These are phyloP conservation scores for Trametes cubensis DNA, from an alignment of 768 basidiomycete genomes.

Conservation along the genomic window DNA sequence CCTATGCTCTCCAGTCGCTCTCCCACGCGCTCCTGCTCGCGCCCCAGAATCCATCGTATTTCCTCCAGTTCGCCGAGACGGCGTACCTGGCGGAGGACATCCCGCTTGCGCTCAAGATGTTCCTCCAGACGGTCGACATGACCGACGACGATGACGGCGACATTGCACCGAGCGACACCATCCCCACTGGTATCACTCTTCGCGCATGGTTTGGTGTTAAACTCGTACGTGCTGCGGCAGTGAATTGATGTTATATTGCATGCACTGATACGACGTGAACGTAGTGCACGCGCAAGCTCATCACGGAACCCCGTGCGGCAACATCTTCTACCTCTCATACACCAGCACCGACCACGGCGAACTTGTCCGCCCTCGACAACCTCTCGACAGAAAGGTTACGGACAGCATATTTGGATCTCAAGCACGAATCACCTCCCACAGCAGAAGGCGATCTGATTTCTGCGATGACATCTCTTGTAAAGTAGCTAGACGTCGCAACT, in stretches of 20 bases:
- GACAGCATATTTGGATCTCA: slow-evolving; percentile 50
- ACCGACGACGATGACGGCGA: slow-evolving; percentile 60
- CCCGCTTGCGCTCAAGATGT: slow-evolving; percentile 77
- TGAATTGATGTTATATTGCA: background rate
- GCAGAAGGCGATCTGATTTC: slow-evolving; percentile 27
- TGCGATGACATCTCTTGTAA: slow-evolving; percentile 29
- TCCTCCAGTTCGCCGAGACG: slow-evolving; percentile 85
- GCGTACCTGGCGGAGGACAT: slow-evolving; percentile 80
- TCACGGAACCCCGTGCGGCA: slow-evolving; percentile 42
- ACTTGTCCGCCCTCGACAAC: slow-evolving; percentile 62
- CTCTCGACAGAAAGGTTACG: slow-evolving; percentile 73
- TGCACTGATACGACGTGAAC: background rate
- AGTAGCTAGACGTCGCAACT: slow-evolving; percentile 6
- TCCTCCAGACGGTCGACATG: slow-evolving; percentile 81
- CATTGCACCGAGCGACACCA: slow-evolving; percentile 50
- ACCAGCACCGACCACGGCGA: slow-evolving; percentile 48
- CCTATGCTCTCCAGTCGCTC: slow-evolving; percentile 69
- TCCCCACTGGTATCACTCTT: slow-evolving; percentile 54
- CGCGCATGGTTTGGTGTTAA: slow-evolving; percentile 87
- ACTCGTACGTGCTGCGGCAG: slow-evolving; percentile 51
- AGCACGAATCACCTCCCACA: slow-evolving; percentile 31
- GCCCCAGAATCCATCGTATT: slow-evolving; percentile 85
- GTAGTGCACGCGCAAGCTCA: slow-evolving; percentile 64
- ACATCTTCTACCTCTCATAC: slow-evolving; percentile 61
- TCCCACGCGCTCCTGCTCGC: slow-evolving; percentile 81